Evolutionary conservation across 495 filamentous ascomycete species (phyloP), one percentile per base, ranked within the genome.

Genomic region (Aspergillus leporis): DNA sequence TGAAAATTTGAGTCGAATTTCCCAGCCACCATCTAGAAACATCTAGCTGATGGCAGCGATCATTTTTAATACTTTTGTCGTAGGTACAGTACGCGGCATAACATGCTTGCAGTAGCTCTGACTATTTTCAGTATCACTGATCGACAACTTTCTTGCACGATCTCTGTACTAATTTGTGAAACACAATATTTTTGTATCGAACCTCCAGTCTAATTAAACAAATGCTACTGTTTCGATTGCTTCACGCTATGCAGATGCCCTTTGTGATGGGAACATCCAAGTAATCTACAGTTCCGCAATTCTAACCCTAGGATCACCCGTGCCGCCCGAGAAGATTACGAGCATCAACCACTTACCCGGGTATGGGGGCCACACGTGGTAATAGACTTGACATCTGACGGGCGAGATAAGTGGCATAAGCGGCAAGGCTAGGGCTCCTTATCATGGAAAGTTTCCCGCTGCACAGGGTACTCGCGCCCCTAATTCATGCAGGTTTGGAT

Each of bases 1-100:
- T 47, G 19, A 21, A 21, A 3, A 19, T n/a, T 54, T 55, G 58
- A 56, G 58, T 55, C 18, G 55, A 66, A 54, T 56, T 55, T 71
- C 70, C 70, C 66, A 68, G 61, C 66, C 60, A 69, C 63, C 64
- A 65, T 68, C 67, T 68, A 66, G 65, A 71, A 71, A 58, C 61
- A 69, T 60, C 19, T 9, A n/a, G 48, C 48, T 31, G 48, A 18
- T 25, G 18, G 6, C 25, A n/a, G n/a, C 25, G 25, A 28, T 28
- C 25, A 28, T 28, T 28, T 10, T 55, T 13, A 55, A 55, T 43
- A 19, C 13, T 43, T 43, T 43, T 19, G 13, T 43, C n/a, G 3
- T n/a, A 18, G 18, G 32, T 10, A n/a, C 9, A 43, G n/a, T 43
- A 43, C 40, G n/a, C 40, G 40, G 40, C 40, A 21, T 14, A 43